A percentile compares a stretch with the other conserved stretches of the same genome.
Conservation (phyloP, 2,329 filamentous ascomycete species). For the Alternaria angustiovoidea region DNA sequence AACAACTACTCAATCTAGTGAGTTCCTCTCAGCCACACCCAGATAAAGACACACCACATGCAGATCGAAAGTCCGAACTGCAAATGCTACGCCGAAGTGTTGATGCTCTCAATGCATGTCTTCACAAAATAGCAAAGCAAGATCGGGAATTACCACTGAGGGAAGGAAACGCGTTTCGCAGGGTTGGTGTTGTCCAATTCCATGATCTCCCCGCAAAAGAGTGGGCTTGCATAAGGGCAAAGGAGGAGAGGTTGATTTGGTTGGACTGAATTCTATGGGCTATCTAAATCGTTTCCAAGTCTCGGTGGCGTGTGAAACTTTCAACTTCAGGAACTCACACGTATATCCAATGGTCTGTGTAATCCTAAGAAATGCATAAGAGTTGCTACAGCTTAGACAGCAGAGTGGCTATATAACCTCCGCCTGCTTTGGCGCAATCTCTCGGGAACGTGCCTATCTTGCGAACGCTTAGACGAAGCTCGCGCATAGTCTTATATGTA, state of each 20-base stretch:
- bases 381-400: conserved; percentile 18
- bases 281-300: background rate
- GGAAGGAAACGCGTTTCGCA: too few species aligned
- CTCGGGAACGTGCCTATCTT: conserved; percentile 27
- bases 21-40: too few species aligned
- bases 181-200: too few species aligned
- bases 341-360: background rate
- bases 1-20: too few species aligned
- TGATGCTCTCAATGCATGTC: too few species aligned
- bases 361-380: background rate
- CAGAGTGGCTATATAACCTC: conserved; percentile 31
- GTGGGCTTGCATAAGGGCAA: too few species aligned
- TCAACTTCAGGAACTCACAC: background rate
- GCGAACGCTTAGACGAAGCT: conserved; percentile 25
- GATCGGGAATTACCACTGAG: too few species aligned
- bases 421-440: conserved; percentile 30
- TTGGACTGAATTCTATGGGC: background rate
- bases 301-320: background rate
- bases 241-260: background rate
- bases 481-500: conserved; percentile 23
- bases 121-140: too few species aligned
- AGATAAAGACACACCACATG: too few species aligned
- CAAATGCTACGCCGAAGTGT: too few species aligned
- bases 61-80: too few species aligned
- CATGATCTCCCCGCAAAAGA: too few species aligned